These are phyloP conservation scores for Plantago ovata DNA, from an alignment of 257 asterid genomes.

Conservation along the genomic window DNA sequence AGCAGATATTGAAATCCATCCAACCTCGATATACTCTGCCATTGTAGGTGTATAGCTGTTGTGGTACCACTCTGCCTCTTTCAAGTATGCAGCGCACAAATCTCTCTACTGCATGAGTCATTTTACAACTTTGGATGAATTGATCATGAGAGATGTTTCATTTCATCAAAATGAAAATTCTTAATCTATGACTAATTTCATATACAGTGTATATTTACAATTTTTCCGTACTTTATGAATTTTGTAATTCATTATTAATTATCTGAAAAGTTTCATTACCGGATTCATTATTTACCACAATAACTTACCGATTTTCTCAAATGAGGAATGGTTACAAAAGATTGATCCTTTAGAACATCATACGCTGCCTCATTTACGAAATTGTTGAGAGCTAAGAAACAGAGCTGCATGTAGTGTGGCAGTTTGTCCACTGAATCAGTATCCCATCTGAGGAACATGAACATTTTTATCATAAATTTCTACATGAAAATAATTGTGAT, in stretches of 20 bases:
- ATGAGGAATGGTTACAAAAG: too few species aligned
- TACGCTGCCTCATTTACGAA: constrained; percentile 2
- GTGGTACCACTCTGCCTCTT: constrained; percentile 40
- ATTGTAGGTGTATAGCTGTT: constrained; percentile 21
- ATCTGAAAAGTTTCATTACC: too few species aligned
- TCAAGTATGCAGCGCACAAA: constrained; percentile 21
- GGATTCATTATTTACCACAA: too few species aligned
- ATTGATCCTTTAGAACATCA: constrained; percentile 17
- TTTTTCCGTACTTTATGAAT: too few species aligned
- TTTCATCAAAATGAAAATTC: too few species aligned
- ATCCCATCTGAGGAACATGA: constrained; percentile 6
- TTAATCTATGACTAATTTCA: too few species aligned
- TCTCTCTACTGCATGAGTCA: constrained; percentile 25
- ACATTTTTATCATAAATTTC: too few species aligned
- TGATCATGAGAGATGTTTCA: neutral
- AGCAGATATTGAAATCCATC: constrained; percentile 29
- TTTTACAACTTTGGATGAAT: too few species aligned
- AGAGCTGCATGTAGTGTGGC: constrained; percentile 21
- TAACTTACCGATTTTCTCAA: too few species aligned
- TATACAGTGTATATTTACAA: too few species aligned
- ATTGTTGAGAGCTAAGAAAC: constrained; percentile 15
- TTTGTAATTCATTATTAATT: too few species aligned
- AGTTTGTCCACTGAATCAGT: neutral
- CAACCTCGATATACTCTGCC: constrained; percentile 27
- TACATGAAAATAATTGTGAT: too few species aligned